phyloP scores from a whole-genome alignment of 2,329 filamentous ascomycete species.

The Penicillium nordicum region DNA sequence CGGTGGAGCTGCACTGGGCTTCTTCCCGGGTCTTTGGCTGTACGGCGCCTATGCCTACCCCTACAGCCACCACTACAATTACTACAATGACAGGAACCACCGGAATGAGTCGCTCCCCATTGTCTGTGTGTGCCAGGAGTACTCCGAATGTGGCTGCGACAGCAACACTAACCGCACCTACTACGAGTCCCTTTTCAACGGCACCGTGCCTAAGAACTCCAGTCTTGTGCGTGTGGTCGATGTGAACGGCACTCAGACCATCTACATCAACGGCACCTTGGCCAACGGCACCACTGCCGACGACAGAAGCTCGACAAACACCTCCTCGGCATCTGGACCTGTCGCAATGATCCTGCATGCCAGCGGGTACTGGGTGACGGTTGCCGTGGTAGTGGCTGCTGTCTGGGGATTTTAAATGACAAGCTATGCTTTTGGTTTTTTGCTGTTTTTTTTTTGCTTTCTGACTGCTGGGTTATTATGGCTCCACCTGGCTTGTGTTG shows the following conservation, averaged over 20 bases:
- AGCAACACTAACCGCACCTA: slow-evolving; percentile 45
- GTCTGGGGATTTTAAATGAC: slow-evolving; percentile 30
- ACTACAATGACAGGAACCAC: slow-evolving; percentile 45
- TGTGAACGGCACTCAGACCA: slow-evolving; percentile 44
- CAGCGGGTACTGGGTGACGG: slow-evolving; percentile 44
- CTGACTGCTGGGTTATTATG: not conserved
- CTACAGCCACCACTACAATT: slow-evolving; percentile 48
- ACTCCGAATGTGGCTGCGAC: slow-evolving; percentile 58
- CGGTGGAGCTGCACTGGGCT: slow-evolving; percentile 43
- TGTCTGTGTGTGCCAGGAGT: slow-evolving; percentile 55
- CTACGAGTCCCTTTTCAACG: slow-evolving; percentile 42
- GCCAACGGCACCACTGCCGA: slow-evolving; percentile 44
- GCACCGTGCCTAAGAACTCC: slow-evolving; percentile 39
- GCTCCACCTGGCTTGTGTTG: not conserved
- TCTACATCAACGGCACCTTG: slow-evolving; percentile 50
- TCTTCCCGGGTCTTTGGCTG: slow-evolving; percentile 55
- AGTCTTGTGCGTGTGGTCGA: slow-evolving; percentile 37
- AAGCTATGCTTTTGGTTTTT: not conserved
- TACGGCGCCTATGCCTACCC: slow-evolving; percentile 56
- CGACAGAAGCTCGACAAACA: slow-evolving; percentile 24
- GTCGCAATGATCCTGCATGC: slow-evolving; percentile 25
- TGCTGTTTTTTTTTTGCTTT: not conserved
- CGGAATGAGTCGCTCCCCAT: slow-evolving; percentile 52
- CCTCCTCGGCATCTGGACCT: slow-evolving; percentile 19
- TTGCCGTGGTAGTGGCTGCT: slow-evolving; percentile 34